Evolutionary conservation across 2,329 filamentous ascomycete genomes (phyloP), one percentile per base, ranked within the genome.

Genomic region (Aspergillus thermomutatus): DNA sequence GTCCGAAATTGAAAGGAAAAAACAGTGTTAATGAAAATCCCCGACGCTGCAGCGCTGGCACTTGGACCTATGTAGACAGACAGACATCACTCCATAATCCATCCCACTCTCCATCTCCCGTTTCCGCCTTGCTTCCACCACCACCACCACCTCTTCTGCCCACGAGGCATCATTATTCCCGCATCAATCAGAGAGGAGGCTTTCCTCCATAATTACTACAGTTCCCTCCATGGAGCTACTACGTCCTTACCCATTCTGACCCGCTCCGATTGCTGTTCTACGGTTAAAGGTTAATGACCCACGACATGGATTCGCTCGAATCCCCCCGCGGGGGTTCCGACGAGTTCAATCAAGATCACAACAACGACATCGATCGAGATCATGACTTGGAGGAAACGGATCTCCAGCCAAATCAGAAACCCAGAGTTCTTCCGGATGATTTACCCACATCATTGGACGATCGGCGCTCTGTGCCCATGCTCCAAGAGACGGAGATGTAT

Each of bases 401-500:
- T 48, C 46, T 58, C 50, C 54, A 61, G 53, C 58, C 58, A 54
- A 61, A 53, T 45, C 57, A 68, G 49, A 61, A 66, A 62, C 59
- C 64, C 9, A 62, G 77, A 56, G 72, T 77, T 59, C 84, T 97
- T 51, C 94, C 94, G 43, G 79, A 84, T 64, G 94, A 99, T 75
- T 84, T 99, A 37, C 94, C 94, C 10, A 94, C 85, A 64, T 96
- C 92, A 11, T 84, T 99, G 54, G 89, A 99, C 74, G 94, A 99
- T 78, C 86, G 94, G 59, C 85, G 87, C 65, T 82, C 82, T 67
- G 83, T 89, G 34, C 83, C 87, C 3, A 81, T 79, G 49, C 86
- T 87, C 60, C 83, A 89, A 55, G 94, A 97, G 80, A 96, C 92
- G 43, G 94, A 97, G 80, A 91, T 97, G 79, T 99, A 97, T 74